Base-by-base conservation (phyloP, 2,329 filamentous ascomycete genomes). In the Apiospora marii region DNA sequence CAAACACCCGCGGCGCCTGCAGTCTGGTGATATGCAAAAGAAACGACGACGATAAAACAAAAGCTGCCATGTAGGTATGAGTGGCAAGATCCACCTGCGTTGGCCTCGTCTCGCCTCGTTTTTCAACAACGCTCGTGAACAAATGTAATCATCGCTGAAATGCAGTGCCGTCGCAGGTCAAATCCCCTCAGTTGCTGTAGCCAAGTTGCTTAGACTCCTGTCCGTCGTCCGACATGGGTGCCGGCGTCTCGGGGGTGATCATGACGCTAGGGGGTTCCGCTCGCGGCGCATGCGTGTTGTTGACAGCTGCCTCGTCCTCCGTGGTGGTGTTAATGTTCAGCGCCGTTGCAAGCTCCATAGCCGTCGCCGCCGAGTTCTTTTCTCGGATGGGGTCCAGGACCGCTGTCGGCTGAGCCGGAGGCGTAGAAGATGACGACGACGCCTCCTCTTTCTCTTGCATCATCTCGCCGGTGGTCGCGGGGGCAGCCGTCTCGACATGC, bases 201-300 rank as follows among this genome's bases (percentile, higher is more conserved):
- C 84, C 85, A 5, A 87, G 80, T 71, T 83, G 83, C 79, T 88
- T 88, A 4, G 80, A 80, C 53, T 85, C 83, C 4, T 81, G 74
- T 8, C 81, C 79, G 14, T 77, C 81, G 3, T 83, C 81, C 0
- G 74, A 73, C 0, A 81, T 78, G 0, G 80, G 81, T 1, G 87
- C 68, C 13, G 68, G 86, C 0, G 87, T 88, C n/a, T 84, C 87
- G 0, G 87, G 86, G 0, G 87, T 88, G 22, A 89, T 76, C 58
- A 83, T 84, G 0, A 88, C 76, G 8, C 68, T 51, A 27, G 68
- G 68, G 14, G 68, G 48, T 37, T 43, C 30, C 37, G 48, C 24
- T 16, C 30, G 24, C 19, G 87, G 87, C 0, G 85, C 78, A n/a
- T 78, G 67, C 7, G 79, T 70, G 30, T 70, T 73, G 22, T 73